phyloP scores from a whole-genome alignment of 1,284 basidiomycete species.

The Agroathelia rolfsii region DNA sequence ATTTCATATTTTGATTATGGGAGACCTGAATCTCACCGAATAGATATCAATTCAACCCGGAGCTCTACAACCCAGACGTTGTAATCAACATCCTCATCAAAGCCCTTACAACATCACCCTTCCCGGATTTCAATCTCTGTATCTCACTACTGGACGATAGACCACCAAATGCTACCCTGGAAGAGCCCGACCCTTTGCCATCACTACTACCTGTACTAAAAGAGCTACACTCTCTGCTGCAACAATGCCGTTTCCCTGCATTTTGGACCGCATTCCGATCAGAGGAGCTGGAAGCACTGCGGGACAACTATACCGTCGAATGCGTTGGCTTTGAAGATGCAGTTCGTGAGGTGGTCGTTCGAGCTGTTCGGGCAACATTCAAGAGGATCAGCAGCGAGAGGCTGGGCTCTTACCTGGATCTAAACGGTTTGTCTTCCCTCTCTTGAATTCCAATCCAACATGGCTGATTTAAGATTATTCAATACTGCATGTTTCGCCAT shows the following conservation, averaged over 20 bases:
- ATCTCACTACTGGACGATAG: slow-evolving; percentile 83
- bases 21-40: slow-evolving; percentile 8
- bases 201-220: slow-evolving; percentile 68
- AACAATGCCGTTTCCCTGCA: slow-evolving; percentile 82
- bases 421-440: slow-evolving; percentile 43
- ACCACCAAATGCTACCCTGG: slow-evolving; percentile 44
- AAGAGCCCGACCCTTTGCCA: slow-evolving; percentile 75
- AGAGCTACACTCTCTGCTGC: slow-evolving; percentile 67
- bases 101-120: slow-evolving; percentile 71
- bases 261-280: slow-evolving; percentile 79
- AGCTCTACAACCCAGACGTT: slow-evolving; percentile 87
- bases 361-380: slow-evolving; percentile 73
- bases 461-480: slow-evolving; percentile 8
- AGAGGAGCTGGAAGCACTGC: slow-evolving; percentile 54
- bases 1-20: background rate
- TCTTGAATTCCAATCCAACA: slow-evolving; percentile 12
- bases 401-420: slow-evolving; percentile 58
- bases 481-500: no score
- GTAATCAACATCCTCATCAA: slow-evolving; percentile 93
- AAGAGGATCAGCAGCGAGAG: slow-evolving; percentile 63
- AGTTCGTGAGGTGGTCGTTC: slow-evolving; percentile 66
- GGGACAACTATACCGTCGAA: slow-evolving; percentile 80
- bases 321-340: slow-evolving; percentile 75
- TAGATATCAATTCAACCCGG: slow-evolving; percentile 95
- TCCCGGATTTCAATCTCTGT: slow-evolving; percentile 91